Percentiles rank a stretch among this genome's conserved stretches.
These are phyloP conservation scores for Pleurostoma richardsiae DNA, from an alignment of 2,329 filamentous ascomycete species.

Conservation along the genomic window DNA sequence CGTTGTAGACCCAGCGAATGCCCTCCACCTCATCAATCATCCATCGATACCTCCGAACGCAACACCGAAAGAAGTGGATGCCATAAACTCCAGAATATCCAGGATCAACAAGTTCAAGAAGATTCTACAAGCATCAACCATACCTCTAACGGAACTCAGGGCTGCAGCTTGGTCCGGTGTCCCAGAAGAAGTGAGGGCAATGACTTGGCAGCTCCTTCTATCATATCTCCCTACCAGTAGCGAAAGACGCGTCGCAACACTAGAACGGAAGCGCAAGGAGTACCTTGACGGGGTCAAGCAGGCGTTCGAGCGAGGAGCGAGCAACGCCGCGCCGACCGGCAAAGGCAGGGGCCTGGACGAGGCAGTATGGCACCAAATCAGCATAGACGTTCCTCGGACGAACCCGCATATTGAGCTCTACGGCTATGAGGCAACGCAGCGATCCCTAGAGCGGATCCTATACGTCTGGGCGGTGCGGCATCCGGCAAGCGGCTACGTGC, in stretches of 20 bases:
- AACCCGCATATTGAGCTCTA: constrained; percentile 96
- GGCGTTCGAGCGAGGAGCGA: constrained; percentile 63
- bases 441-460: constrained; percentile 87
- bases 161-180: constrained; percentile 90
- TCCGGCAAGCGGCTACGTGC: constrained; percentile 94
- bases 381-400: constrained; percentile 93
- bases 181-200: constrained; percentile 90
- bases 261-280: constrained; percentile 93
- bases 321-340: constrained; percentile 12
- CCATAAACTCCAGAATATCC: constrained; percentile 79
- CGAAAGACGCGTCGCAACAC: constrained; percentile 80
- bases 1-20: constrained; percentile 72
- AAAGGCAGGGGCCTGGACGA: constrained; percentile 71
- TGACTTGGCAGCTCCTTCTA: constrained; percentile 97
- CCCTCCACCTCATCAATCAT: constrained; percentile 89
- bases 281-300: constrained; percentile 87
- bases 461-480: constrained; percentile 98
- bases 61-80: constrained; percentile 77
- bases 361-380: constrained; percentile 99
- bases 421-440: constrained; percentile 90
- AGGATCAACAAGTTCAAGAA: constrained; percentile 99
- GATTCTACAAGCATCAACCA: constrained; percentile 86
- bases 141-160: constrained; percentile 78
- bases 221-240: constrained; percentile 97
- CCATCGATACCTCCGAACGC: constrained; percentile 69